Percentiles rank a stretch among this genome's conserved stretches.
Conservation (phyloP, 805 yeast genomes). For the Yarrowia sp. region DNA sequence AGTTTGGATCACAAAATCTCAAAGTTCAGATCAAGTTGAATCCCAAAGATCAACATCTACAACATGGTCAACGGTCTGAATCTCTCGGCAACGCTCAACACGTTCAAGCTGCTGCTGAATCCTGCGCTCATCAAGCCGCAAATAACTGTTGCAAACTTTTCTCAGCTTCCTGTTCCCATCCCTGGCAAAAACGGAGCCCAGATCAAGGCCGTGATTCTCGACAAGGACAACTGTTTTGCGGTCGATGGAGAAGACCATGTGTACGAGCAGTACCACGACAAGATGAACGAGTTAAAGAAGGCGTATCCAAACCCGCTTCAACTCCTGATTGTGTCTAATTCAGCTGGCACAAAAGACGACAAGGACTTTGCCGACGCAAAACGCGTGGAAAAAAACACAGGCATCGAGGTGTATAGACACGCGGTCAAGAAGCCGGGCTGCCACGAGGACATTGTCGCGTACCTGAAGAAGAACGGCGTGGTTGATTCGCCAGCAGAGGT, state of each 20-base stretch:
- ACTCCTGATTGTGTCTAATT: slow-evolving; percentile 79
- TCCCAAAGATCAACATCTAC: background rate
- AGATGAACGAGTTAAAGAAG: slow-evolving; percentile 56
- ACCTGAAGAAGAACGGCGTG: slow-evolving; percentile 52
- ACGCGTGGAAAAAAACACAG: slow-evolving; percentile 55
- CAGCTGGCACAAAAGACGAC: slow-evolving; percentile 90
- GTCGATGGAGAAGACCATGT: slow-evolving; percentile 73
- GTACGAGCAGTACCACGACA: slow-evolving; percentile 64
- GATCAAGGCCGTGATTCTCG: slow-evolving; percentile 78
- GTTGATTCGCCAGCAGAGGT: slow-evolving; percentile 55
- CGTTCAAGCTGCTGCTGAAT: slow-evolving; percentile 53
- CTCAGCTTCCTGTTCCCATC: slow-evolving; percentile 56
- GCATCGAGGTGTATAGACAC: slow-evolving; percentile 40
- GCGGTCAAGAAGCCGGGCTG: slow-evolving; percentile 41
- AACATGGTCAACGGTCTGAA: slow-evolving; percentile 45
- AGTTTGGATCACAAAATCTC: too few species aligned
- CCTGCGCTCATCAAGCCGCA: slow-evolving; percentile 76
- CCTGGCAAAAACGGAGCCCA: slow-evolving; percentile 32
- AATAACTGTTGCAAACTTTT: slow-evolving; percentile 53
- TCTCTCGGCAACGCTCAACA: slow-evolving; percentile 73
- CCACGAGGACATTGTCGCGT: slow-evolving; percentile 59
- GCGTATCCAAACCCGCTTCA: slow-evolving; percentile 58
- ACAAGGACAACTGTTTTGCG: slow-evolving; percentile 95
- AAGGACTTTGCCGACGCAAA: slow-evolving; percentile 56
- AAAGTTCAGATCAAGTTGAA: background rate